These are phyloP conservation scores for Phalaenopsis equestris DNA, from an alignment of 106 monocot genomes.

Conservation along the genomic window DNA sequence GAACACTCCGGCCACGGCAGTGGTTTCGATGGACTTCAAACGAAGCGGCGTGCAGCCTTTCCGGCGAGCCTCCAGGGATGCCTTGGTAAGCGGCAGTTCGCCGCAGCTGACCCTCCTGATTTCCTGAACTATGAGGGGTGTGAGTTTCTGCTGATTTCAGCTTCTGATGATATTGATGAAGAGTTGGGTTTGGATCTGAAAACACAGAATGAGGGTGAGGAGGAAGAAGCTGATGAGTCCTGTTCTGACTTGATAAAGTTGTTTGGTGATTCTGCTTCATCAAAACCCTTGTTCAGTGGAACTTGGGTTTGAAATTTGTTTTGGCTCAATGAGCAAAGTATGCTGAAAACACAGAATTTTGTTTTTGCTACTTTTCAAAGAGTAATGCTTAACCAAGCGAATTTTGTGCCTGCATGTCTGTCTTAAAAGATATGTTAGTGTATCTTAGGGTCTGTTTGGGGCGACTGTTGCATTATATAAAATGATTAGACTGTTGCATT, in stretches of 20 bases:
- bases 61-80: slow-evolving; percentile 54
- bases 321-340: not conserved
- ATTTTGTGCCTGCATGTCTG: too few relatives aligned
- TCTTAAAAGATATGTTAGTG: too few relatives aligned
- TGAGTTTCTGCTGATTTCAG: slow-evolving; percentile 68
- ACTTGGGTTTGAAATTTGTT: slow-evolving; percentile 35
- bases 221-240: slow-evolving; percentile 1
- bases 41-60: slow-evolving; percentile 55
- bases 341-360: too few relatives aligned
- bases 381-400: too few relatives aligned
- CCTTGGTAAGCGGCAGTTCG: slow-evolving; percentile 31
- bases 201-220: slow-evolving; percentile 15
- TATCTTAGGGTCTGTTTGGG: too few relatives aligned
- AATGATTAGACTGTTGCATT: too few relatives aligned
- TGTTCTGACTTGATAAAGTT: slow-evolving; percentile 53
- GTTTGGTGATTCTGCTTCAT: slow-evolving; percentile 43
- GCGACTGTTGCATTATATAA: too few relatives aligned
- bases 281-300: slow-evolving; percentile 57
- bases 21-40: slow-evolving; percentile 41
- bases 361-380: too few relatives aligned
- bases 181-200: slow-evolving; percentile 69
- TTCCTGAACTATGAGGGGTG: slow-evolving; percentile 84
- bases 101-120: slow-evolving; percentile 54
- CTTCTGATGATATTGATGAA: slow-evolving; percentile 63
- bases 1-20: slow-evolving; percentile 16